Evolutionary conservation across 2,329 filamentous ascomycete genomes (phyloP).

Genomic region (Colletotrichum viniferum): DNA sequence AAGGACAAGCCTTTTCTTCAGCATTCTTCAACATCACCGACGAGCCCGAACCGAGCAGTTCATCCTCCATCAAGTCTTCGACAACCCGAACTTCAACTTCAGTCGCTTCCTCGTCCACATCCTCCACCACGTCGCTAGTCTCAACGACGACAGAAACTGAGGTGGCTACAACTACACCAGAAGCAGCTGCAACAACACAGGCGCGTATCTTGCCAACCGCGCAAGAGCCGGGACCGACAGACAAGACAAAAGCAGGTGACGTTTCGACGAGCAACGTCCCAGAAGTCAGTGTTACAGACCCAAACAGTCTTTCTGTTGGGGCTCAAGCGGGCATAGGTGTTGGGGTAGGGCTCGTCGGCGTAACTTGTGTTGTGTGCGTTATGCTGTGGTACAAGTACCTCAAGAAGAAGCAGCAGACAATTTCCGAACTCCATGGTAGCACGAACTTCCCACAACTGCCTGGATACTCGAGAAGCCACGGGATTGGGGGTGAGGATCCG

Average conservation of each 20-base stretch:
- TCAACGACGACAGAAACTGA: neutral
- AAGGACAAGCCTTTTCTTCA: neutral
- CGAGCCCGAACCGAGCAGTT: neutral
- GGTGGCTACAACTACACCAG: rapidly evolving
- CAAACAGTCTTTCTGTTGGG: neutral
- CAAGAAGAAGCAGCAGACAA: neutral
- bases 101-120: rapidly evolving
- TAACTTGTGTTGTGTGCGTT: neutral
- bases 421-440: neutral
- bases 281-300: neutral
- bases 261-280: neutral
- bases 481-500: neutral
- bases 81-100: neutral
- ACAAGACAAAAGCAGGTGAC: neutral
- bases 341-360: neutral
- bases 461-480: neutral
- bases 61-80: neutral
- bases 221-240: neutral
- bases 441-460: neutral
- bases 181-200: rapidly evolving
- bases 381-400: neutral
- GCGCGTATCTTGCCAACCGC: neutral
- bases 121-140: rapidly evolving
- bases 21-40: conserved; percentile 27
- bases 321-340: conserved; percentile 1